These are phyloP conservation scores for Leccinum pellstonianum DNA, from an alignment of 768 basidiomycete genomes.

Conservation along the genomic window DNA sequence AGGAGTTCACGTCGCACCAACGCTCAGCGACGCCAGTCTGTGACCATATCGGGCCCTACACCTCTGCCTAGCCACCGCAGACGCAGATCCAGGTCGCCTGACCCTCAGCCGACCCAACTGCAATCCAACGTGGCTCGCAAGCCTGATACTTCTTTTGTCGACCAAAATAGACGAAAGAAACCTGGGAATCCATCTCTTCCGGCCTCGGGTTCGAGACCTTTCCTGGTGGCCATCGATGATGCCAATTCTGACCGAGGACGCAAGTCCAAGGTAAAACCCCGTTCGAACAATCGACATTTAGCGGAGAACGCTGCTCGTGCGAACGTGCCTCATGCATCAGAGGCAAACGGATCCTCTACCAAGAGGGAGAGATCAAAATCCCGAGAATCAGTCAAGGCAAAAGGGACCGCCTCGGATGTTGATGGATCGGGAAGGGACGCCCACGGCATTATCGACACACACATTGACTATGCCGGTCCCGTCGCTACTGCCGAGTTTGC, in stretches of 20 bases:
- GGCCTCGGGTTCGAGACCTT: conserved; percentile 22
- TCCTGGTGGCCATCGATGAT: conserved; percentile 23
- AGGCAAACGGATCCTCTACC: background rate
- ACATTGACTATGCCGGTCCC: conserved; percentile 32
- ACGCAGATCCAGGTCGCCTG: conserved; percentile 38
- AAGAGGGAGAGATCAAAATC: conserved; percentile 39
- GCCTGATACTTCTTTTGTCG: conserved; percentile 22
- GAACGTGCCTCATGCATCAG: conserved; percentile 11
- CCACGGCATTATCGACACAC: conserved; percentile 13
- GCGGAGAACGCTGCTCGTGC: conserved; percentile 19
- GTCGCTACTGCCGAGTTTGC: conserved; percentile 49
- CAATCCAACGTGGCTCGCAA: conserved; percentile 13
- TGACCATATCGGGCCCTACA: conserved; percentile 16
- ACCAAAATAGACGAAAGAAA: conserved; percentile 34
- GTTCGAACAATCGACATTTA: conserved; percentile 25
- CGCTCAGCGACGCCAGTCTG: conserved; percentile 23
- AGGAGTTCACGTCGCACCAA: conserved; percentile 30
- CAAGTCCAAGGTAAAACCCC: conserved; percentile 30
- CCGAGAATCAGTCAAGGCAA: conserved; percentile 31
- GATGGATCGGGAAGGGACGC: conserved; percentile 28
- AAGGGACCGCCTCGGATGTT: conserved; percentile 28
- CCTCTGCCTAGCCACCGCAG: conserved; percentile 24
- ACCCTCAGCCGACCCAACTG: conserved; percentile 23
- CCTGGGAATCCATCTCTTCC: conserved; percentile 13
- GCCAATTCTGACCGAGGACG: conserved; percentile 31